Base-by-base conservation (phyloP, 2,329 filamentous ascomycete species). In the Chaetomiaceae sp. region DNA sequence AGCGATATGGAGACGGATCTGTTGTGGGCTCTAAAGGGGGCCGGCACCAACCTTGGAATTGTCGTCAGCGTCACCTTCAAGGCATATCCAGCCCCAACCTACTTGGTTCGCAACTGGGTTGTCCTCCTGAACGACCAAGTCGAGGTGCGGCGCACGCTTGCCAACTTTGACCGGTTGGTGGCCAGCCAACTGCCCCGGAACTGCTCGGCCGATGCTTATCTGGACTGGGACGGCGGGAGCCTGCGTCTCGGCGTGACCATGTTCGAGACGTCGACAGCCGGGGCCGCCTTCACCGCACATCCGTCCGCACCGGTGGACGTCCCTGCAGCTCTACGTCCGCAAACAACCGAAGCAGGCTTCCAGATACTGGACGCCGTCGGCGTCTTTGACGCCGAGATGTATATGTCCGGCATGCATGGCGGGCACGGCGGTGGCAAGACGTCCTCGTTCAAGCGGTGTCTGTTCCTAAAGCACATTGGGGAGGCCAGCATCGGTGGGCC, bases 381-480 rank as follows among this genome's bases (percentile, higher is more conserved):
- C 36, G 54, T 84, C 54, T 85, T 85, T 55, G 76, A 83, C 0
- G 69, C 72, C 0, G 81, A 85, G 47, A 80, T 84, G 75, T 83
- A 84, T 66, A 73, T 86, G 66, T 77, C 77, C 2, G 61, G 56
- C 12, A 80, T 86, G 76, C 80, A 85, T 47, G 77, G 78, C 22
- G 81, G 81, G 0, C 80, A 85, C 47, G 72, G 71, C 17, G 69
- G 75, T 20, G 74, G 77, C 60, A 85, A 83, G 69, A 85, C 80
- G 0, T 84, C 78, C 9, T 75, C 82, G 0, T 85, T 86, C 71
- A 85, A 85, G 68, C 75, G 83, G 60, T 85, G 82, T 63, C 38
- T 85, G 27, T 85, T 86, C 60, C 65, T 86, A 7, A 78, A 78
- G 54, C 0, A 62, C 34, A 76, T 84, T 12, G 70, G 71, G 56